Evolutionary conservation across 2,329 filamentous ascomycete genomes (phyloP).

Genomic region (Harringtonia aguacate): DNA sequence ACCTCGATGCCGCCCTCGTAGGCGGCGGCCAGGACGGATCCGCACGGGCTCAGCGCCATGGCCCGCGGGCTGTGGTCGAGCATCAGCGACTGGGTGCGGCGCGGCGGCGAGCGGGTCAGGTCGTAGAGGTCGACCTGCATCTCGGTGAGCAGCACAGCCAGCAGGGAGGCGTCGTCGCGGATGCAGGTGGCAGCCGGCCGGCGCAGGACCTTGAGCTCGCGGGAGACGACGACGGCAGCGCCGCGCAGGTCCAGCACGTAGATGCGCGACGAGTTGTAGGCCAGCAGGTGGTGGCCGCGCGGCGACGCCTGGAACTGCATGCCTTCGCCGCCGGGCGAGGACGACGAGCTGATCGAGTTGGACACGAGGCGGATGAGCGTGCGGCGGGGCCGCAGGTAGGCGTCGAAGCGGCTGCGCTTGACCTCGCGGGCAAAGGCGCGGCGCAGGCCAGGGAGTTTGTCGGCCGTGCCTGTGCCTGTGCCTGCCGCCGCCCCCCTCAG

Average conservation of each 20-base stretch:
- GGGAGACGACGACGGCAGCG: conserved; percentile 50
- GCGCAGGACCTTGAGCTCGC: conserved; percentile 71
- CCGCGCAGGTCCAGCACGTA: conserved; percentile 62
- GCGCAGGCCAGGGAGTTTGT: conserved; percentile 48
- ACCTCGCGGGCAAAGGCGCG: conserved; percentile 57
- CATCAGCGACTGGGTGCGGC: conserved; percentile 61
- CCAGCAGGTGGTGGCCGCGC: conserved; percentile 62
- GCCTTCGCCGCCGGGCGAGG: conserved; percentile 72
- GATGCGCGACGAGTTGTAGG: conserved; percentile 77
- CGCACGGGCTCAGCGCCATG: conserved; percentile 71
- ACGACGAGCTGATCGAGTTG: conserved; percentile 73
- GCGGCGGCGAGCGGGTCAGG: conserved; percentile 52
- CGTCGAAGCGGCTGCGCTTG: conserved; percentile 68
- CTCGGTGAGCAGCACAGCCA: conserved; percentile 72
- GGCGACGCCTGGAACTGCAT: conserved; percentile 77
- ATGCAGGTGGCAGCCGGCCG: conserved; percentile 69
- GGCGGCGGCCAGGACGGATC: conserved; percentile 71
- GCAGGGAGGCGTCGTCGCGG: conserved; percentile 61
- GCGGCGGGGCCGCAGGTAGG: conserved; percentile 58
- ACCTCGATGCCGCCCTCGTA: conserved; percentile 88
- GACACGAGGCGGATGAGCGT: conserved; percentile 73
- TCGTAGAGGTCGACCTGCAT: conserved; percentile 84
- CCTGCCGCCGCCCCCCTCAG: conserved; percentile 15
- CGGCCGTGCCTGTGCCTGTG: conserved; percentile 19
- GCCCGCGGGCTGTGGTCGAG: conserved; percentile 70